phyloP scores from a whole-genome alignment of 139 green algal genomes.

The Chlorella sp. region DNA sequence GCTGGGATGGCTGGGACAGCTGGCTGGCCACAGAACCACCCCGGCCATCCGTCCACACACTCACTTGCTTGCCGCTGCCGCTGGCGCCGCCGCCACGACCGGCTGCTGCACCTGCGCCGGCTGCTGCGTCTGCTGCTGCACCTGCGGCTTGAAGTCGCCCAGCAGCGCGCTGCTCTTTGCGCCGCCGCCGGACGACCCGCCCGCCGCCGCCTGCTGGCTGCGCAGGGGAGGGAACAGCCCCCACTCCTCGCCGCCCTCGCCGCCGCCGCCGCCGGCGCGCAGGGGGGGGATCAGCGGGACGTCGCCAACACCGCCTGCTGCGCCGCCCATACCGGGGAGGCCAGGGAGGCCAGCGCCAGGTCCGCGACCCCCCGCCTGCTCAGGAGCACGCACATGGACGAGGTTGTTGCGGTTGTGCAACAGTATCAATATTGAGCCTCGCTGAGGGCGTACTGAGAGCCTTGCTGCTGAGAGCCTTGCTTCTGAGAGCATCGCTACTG shows the following conservation, averaged over 20 bases:
- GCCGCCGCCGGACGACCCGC: background rate
- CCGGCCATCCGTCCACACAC: too few relatives aligned
- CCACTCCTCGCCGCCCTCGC: background rate
- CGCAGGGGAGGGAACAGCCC: constrained; percentile 29
- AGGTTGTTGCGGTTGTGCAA: background rate
- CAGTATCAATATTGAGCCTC: background rate
- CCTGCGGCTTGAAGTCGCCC: background rate
- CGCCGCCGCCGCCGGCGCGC: constrained; percentile 16
- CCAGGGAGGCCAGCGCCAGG: constrained; percentile 1
- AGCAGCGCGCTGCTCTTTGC: background rate
- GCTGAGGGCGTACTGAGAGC: background rate
- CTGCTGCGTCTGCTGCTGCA: background rate
- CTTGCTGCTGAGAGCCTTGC: too few relatives aligned
- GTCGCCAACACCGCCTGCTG: constrained; percentile 13
- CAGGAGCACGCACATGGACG: too few relatives aligned
- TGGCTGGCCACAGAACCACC: too few relatives aligned
- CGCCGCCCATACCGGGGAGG: constrained; percentile 2
- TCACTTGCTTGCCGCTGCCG: background rate
- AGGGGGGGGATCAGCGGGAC: constrained; percentile 46
- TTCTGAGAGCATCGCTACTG: too few relatives aligned
- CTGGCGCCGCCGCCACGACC: background rate
- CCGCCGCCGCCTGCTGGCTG: constrained; percentile 10
- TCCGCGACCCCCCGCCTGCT: too few relatives aligned
- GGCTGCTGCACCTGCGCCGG: background rate
- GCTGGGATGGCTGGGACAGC: too few relatives aligned